Evolutionary conservation across 177 flowering plant genomes (phyloP).

Genomic region (Telopea speciosissima): DNA sequence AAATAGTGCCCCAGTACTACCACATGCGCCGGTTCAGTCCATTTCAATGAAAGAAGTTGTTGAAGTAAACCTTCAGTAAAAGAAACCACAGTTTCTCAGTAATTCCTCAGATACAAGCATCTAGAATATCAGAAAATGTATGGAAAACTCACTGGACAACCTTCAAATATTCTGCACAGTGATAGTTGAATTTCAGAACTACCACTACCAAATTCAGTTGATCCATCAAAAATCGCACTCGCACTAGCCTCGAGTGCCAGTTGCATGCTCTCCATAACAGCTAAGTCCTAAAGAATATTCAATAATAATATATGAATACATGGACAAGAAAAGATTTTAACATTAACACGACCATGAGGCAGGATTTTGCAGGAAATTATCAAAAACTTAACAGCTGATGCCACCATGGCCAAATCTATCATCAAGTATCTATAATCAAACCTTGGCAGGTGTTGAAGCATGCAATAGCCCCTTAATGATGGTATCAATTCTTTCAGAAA

Average conservation of each 20-base stretch:
- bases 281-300: constrained; percentile 44
- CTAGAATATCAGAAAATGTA: constrained; percentile 3
- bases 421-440: constrained; percentile 15
- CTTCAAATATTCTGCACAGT: constrained; percentile 63
- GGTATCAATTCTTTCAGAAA: constrained; percentile 50
- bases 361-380: neutral
- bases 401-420: neutral
- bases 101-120: constrained; percentile 6
- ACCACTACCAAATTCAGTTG: constrained; percentile 45
- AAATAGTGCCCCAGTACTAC: constrained; percentile 76
- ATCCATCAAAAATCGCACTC: constrained; percentile 65
- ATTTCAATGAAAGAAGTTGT: constrained; percentile 74
- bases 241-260: constrained; percentile 68
- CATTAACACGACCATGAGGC: neutral
- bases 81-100: constrained; percentile 20
- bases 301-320: neutral
- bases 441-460: constrained; percentile 55
- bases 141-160: constrained; percentile 36
- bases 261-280: constrained; percentile 79
- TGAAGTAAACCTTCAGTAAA: constrained; percentile 67
- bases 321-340: neutral
- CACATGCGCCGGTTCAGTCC: constrained; percentile 77
- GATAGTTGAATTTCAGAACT: constrained; percentile 51
- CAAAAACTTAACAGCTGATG: neutral
- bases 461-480: constrained; percentile 41